Conservation (phyloP, 2,329 filamentous ascomycete species). For the Rhynchosporium agropyri region DNA sequence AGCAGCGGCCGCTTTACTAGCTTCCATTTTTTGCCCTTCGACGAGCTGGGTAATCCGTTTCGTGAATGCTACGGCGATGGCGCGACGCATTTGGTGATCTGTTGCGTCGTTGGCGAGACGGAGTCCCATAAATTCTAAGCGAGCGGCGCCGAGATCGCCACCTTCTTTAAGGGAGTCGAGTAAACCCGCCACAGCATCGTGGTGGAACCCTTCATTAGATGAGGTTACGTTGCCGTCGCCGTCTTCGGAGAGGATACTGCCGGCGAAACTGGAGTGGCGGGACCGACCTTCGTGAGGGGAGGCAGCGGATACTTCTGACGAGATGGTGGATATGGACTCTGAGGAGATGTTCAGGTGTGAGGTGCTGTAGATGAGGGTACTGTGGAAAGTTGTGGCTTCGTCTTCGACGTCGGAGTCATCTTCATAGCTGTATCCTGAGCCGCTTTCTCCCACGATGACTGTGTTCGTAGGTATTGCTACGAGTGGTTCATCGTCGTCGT, state of each 20-base stretch:
- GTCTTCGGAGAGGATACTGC: slow-evolving; percentile 68
- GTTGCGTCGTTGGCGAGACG: slow-evolving; percentile 89
- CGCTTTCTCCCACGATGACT: slow-evolving; percentile 58
- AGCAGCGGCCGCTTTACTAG: slow-evolving; percentile 65
- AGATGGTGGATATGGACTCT: slow-evolving; percentile 66
- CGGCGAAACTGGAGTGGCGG: slow-evolving; percentile 71
- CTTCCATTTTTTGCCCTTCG: slow-evolving; percentile 56
- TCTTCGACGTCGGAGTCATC: slow-evolving; percentile 62
- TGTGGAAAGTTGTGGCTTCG: slow-evolving; percentile 57
- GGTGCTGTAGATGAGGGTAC: slow-evolving; percentile 43
- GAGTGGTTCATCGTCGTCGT: slow-evolving; percentile 21
- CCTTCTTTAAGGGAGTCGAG: slow-evolving; percentile 79
- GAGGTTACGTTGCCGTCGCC: slow-evolving; percentile 48
- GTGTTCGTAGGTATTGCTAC: slow-evolving; percentile 49
- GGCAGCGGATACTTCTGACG: slow-evolving; percentile 54
- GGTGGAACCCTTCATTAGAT: slow-evolving; percentile 70
- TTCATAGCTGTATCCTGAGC: slow-evolving; percentile 66
- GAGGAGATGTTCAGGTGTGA: slow-evolving; percentile 46
- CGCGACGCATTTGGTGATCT: slow-evolving; percentile 83
- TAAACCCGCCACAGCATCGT: slow-evolving; percentile 84
- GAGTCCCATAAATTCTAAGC: slow-evolving; percentile 91
- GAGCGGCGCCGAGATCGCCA: slow-evolving; percentile 77
- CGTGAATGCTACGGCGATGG: slow-evolving; percentile 83
- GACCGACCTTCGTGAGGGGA: slow-evolving; percentile 49
- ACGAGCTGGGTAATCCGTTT: slow-evolving; percentile 76